phyloP scores from a whole-genome alignment of 495 filamentous ascomycete species.

The Paragyromitra xinjiangensis region DNA sequence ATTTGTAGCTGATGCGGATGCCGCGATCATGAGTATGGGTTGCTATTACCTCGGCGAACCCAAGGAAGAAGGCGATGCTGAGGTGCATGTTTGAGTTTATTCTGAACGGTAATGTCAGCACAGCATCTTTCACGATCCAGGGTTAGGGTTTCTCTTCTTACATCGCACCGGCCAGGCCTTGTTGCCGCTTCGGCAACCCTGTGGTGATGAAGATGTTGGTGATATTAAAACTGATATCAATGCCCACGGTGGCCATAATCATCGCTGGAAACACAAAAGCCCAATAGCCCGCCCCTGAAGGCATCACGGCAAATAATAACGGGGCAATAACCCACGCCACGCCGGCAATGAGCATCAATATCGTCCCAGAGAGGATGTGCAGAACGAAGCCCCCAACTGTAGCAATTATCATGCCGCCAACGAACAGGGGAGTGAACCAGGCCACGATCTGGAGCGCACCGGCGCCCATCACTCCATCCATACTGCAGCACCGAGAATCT shows the following conservation, averaged over 20 bases:
- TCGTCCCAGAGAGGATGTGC: slow-evolving; percentile 75
- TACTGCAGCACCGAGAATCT: slow-evolving; percentile 61
- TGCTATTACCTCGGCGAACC: slow-evolving; percentile 75
- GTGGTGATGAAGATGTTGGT: slow-evolving; percentile 87
- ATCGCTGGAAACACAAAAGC: slow-evolving; percentile 82
- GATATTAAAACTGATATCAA: slow-evolving; percentile 85
- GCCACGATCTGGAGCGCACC: slow-evolving; percentile 75
- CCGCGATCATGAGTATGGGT: slow-evolving; percentile 64
- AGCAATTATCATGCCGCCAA: slow-evolving; percentile 77
- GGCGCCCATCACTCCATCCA: slow-evolving; percentile 71
- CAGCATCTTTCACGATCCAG: slow-evolving; percentile 37
- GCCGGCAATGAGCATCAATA: slow-evolving; percentile 74
- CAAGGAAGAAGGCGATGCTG: slow-evolving; percentile 84
- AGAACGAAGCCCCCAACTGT: slow-evolving; percentile 77
- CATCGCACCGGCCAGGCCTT: slow-evolving; percentile 79
- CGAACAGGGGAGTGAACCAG: slow-evolving; percentile 80
- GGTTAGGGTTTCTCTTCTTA: slow-evolving; percentile 61
- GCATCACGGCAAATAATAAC: slow-evolving; percentile 77
- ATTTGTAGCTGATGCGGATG: slow-evolving; percentile 66
- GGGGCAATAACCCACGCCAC: slow-evolving; percentile 71
- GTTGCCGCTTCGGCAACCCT: slow-evolving; percentile 71
- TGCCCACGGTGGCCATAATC: slow-evolving; percentile 80
- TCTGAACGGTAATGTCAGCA: slow-evolving; percentile 42
- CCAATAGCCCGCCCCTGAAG: slow-evolving; percentile 70
- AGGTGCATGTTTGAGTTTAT: slow-evolving; percentile 74